Evolutionary conservation across 179 eudicot genomes (phyloP), one percentile per base, ranked within the genome.

Genomic region (Monotropa hypopitys): DNA sequence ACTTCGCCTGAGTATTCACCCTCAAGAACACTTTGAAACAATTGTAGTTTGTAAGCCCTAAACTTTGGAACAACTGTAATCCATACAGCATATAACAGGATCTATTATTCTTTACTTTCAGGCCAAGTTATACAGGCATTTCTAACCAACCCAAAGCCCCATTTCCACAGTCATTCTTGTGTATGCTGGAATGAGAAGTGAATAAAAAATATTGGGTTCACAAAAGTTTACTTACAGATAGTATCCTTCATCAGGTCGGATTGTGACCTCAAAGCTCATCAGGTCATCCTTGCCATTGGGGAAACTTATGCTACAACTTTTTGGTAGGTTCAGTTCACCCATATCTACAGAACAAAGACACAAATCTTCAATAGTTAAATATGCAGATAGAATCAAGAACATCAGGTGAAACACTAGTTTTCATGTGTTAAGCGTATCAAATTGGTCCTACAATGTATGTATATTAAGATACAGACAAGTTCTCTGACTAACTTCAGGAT

Each of bases 261-360:
- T 86, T 20, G 93, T 87, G 72, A 95, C 96, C 84, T 95, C 99
- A 81, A 95, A 95, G 85, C 88, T 96, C 99, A 96, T 93, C 79
- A 96, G 88, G 56, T 96, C 97, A 78, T 96, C 99, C 86, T 89
- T 91, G 68, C 98, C 99, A 82, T 91, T 91, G 38, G 97, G 93
- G 78, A 96, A 96, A 21, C 90, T 76, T 49, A 93, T 93, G 83
- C 65, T 84, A 78, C 99, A 96, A 32, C 90, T 83, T 78, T 90
- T 89, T 33, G 99, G 99, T 77, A 96, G 84, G 81, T 96, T 96
- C 70, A 96, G 83, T 80, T 96, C 99, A 76, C 89, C 91, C 61
- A 96, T 93, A 88, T 96, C 99, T 96, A 78, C 87, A 89, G 73
- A 42, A 78, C 65, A 65, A 53, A 51, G 40, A 49, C 46, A 49